Evolutionary conservation across 495 filamentous ascomycete species (phyloP).

Genomic region (Xylaria longipes): DNA sequence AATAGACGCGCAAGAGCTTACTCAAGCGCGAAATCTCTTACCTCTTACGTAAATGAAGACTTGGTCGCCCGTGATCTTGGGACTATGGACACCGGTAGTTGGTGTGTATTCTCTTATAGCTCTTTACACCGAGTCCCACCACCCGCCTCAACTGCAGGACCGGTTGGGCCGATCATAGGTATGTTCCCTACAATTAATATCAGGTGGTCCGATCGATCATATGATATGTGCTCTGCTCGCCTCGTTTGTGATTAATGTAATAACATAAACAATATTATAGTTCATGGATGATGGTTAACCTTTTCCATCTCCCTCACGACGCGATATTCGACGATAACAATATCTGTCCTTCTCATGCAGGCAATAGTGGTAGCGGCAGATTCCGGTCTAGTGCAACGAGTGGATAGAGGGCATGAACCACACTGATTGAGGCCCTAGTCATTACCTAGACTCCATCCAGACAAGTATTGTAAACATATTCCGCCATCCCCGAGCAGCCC

Average conservation of each 20-base stretch:
- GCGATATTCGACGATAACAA: neutral
- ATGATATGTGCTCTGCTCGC: conserved; percentile 2
- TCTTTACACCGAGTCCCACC: neutral
- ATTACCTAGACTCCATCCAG: conserved; percentile 7
- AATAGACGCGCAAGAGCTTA: conserved; percentile 4
- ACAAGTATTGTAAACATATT: neutral
- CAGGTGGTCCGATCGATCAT: neutral
- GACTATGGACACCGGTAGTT: conserved; percentile 9
- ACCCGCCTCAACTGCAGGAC: neutral
- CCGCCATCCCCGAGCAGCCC: conserved; percentile 3
- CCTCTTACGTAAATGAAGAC: conserved; percentile 5
- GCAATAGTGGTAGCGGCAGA: conserved; percentile 11
- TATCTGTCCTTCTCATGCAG: neutral
- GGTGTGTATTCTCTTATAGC: neutral
- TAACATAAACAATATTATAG: neutral
- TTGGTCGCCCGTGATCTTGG: neutral
- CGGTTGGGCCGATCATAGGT: neutral
- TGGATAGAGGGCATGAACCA: neutral
- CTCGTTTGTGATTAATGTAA: neutral
- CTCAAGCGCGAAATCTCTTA: conserved; percentile 6
- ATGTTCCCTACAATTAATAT: neutral
- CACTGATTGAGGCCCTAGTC: neutral
- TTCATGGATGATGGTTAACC: neutral
- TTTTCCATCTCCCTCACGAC: neutral
- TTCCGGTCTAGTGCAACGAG: conserved; percentile 6